Base-by-base conservation (phyloP, 805 yeast species). In the Starmerella riodocensis region DNA sequence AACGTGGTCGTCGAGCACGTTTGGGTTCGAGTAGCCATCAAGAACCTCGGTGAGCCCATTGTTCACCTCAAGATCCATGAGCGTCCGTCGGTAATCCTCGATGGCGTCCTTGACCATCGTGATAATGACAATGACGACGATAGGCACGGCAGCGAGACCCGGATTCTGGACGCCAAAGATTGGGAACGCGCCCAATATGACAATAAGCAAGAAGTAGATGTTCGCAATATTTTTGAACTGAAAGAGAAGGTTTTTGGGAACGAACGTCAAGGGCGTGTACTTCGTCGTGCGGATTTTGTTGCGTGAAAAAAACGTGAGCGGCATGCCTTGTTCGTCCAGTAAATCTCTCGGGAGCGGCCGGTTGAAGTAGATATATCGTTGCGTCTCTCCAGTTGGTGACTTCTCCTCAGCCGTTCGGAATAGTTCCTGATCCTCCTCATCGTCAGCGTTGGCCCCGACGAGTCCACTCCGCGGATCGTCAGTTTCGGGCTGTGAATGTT, bases 201-300 rank as follows among this genome's bases (percentile, higher is more conserved):
- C 78, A 63, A 83, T 66, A 31, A 77, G 63, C 53, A 91, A 64
- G 69, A 91, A 91, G 64, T 84, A 91, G 36, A 84, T 63, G 60
- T 91, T 91, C 36, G 98, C 98, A 47, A 86, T 73, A 58, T 88
- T 88, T 45, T 72, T 75, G 60, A 86, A 86, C 62, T 91, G 98
- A 47, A 70, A 70, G 32, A 62, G 59, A 36, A 88, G 58, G 59
- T 88, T 88, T 58, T 88, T 88, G 3, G 97, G 97, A 20, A 88
- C 50, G 54, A 88, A 88, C 12, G 86, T 65, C 39, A 91, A 54
- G 6, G 98, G 95, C 2, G 97, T 91, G 61, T 91, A 91, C 63
- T 85, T 88, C 2, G 98, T 84, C 0, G 98, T 86, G 64, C 97
- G 76, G 52, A 91, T 84, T 60, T 91, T 88, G 64, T 88, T 91